phyloP scores from a whole-genome alignment of 2,329 filamentous ascomycete genomes.

The Colletotrichum cuscutae region DNA sequence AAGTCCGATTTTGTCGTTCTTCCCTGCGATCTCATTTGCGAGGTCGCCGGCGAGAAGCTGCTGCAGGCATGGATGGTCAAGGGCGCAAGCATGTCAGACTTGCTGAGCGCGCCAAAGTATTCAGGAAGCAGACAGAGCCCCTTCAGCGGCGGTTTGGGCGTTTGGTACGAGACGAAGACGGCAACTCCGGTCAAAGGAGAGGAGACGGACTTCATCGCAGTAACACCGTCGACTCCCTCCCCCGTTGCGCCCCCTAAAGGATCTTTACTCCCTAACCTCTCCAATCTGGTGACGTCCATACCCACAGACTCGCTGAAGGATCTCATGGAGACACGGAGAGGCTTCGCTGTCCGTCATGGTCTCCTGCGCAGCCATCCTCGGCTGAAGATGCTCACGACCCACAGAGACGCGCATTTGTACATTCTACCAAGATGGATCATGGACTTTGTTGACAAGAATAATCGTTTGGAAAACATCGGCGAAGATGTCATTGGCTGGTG shows the following conservation, averaged over 20 bases:
- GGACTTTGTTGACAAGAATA: slow-evolving; percentile 82
- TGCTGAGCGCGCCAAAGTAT: slow-evolving; percentile 59
- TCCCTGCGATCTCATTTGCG: slow-evolving; percentile 93
- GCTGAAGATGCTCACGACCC: slow-evolving; percentile 82
- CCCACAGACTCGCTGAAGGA: slow-evolving; percentile 92
- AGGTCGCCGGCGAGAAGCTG: slow-evolving; percentile 83
- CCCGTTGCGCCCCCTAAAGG: slow-evolving; percentile 58
- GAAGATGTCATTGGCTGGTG: slow-evolving; percentile 96
- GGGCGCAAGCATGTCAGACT: slow-evolving; percentile 74
- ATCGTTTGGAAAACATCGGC: slow-evolving; percentile 85
- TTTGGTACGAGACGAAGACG: slow-evolving; percentile 89
- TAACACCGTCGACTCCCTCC: slow-evolving; percentile 71
- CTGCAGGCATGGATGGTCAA: slow-evolving; percentile 94
- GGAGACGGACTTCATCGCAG: slow-evolving; percentile 92
- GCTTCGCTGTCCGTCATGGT: slow-evolving; percentile 78
- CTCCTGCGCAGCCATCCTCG: slow-evolving; percentile 80
- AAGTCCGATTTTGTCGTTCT: slow-evolving; percentile 89
- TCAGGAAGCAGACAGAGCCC: slow-evolving; percentile 49
- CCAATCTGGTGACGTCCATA: slow-evolving; percentile 85
- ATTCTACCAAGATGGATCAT: slow-evolving; percentile 93
- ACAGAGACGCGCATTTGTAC: slow-evolving; percentile 94
- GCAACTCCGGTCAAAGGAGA: slow-evolving; percentile 85
- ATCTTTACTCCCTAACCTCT: slow-evolving; percentile 74
- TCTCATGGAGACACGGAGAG: slow-evolving; percentile 78
- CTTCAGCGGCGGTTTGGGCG: slow-evolving; percentile 82